Conservation (phyloP, 108 stramenopile genomes). For the Cylindrotheca fusiformis region DNA sequence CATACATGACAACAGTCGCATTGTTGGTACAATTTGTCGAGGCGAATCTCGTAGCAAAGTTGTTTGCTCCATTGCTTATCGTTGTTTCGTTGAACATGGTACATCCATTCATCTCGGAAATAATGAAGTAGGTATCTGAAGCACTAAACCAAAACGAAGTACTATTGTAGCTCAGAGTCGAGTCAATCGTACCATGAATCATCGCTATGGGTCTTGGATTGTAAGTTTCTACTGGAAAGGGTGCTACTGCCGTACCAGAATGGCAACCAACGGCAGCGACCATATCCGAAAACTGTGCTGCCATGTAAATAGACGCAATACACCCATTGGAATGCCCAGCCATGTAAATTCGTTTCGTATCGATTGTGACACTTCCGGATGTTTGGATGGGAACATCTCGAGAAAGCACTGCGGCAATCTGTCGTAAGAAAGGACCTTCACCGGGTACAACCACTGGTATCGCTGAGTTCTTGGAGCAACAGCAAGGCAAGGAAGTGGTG, state of each 20-base stretch:
- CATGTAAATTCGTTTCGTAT: constrained; percentile 32
- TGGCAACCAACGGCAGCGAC: constrained; percentile 35
- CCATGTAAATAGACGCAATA: constrained; percentile 19
- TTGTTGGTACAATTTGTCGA: constrained; percentile 20
- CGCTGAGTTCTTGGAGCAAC: constrained; percentile 10
- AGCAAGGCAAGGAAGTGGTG: constrained; percentile 6
- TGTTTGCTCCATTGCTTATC: neutral
- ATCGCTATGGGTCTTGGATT: constrained; percentile 13
- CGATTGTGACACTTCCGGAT: constrained; percentile 4
- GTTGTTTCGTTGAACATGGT: neutral
- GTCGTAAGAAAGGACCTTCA: neutral
- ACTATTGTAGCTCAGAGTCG: constrained; percentile 5
- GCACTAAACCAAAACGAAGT: neutral
- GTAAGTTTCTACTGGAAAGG: constrained; percentile 14
- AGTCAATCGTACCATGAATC: constrained; percentile 18
- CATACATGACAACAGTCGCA: constrained; percentile 17
- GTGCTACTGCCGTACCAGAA: constrained; percentile 10
- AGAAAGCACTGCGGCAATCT: neutral
- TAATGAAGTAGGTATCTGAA: neutral
- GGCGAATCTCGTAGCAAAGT: neutral
- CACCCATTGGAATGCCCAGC: constrained; percentile 43
- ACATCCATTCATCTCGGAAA: constrained; percentile 1
- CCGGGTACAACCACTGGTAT: neutral
- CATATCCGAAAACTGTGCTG: constrained; percentile 20
- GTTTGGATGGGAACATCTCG: neutral